Evolutionary conservation across 768 basidiomycete species (phyloP), one percentile per base, ranked within the genome.

Genomic region (Tephrocybe sp.): DNA sequence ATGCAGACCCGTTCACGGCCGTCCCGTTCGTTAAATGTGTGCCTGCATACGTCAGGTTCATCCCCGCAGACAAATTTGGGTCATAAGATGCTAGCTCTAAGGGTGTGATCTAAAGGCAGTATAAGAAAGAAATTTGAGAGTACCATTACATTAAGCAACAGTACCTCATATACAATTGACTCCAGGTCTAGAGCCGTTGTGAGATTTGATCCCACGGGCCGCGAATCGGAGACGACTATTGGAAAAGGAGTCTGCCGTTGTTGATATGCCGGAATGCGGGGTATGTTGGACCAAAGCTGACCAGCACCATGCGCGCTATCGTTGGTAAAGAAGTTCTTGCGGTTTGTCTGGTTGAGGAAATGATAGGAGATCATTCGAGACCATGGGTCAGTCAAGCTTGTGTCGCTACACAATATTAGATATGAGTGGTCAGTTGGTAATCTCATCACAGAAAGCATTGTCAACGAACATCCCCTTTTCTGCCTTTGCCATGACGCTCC

Each of bases 31-130:
- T 64, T 15, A 92, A 62, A 53, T 75, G 73, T 0, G 88, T 90
- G 4, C 93, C 93, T 5, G 80, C 75, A 56, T 77, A 83, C 0
- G 78, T 68, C 23, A 81, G 70, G 39, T 85, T 84, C 60, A 79
- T 75, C 64, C 87, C 90, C 1, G 87, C 84, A n/a, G 83, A 83
- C 7, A 89, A 69, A 45, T 66, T 75, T 9, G 88, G 85, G 59
- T 92, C 89, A 67, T 78, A 91, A 0, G 87, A 88, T 3, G 86
- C 88, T 40, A 85, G 74, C 60, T 89, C 87, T 53, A 80, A 64
- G n/a, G 82, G 81, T 0, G 77, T 77, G 2, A 86, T 79, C 81
- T 83, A 48, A 23, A 45, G 15, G 48, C 23, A 6, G 34, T 24
- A 37, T 3, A 17, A 23, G 14, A 32, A 48, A 28, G 30, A 20